A percentile compares a stretch with the other conserved stretches of the same genome.
These are phyloP conservation scores for Lactarius hengduanensis DNA, from an alignment of 768 basidiomycete genomes.

Conservation along the genomic window DNA sequence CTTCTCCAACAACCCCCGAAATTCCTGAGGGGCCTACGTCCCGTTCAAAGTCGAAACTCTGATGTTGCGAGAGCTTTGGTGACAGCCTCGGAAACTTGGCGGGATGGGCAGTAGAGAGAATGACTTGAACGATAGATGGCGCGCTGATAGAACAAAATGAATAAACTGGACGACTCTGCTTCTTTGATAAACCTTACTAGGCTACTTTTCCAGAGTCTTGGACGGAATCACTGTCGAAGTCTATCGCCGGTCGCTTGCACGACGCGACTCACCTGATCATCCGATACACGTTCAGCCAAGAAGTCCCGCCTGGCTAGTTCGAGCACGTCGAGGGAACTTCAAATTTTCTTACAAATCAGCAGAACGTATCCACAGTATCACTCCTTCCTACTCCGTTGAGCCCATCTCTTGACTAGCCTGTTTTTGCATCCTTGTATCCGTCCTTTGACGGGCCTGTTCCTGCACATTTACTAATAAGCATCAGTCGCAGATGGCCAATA, in stretches of 20 bases:
- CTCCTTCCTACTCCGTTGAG: no score
- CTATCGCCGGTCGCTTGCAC: conserved; percentile 22
- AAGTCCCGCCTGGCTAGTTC: conserved; percentile 80
- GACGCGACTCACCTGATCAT: conserved; percentile 61
- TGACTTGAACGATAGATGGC: conserved; percentile 57
- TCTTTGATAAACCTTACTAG: conserved; percentile 47
- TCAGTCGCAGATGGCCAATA: no score
- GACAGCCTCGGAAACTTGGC: conserved; percentile 94
- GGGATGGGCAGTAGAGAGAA: conserved; percentile 94
- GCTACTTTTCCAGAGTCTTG: conserved; percentile 84
- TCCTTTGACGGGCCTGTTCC: no score
- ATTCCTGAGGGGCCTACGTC: conserved; percentile 83
- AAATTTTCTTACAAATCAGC: no score
- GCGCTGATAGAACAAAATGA: conserved; percentile 39
- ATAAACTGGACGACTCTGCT: background rate
- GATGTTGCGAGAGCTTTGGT: conserved; percentile 62
- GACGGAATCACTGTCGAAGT: background rate
- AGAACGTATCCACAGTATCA: no score
- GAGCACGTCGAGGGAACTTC: conserved; percentile 70
- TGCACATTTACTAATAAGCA: no score
- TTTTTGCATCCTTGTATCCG: no score
- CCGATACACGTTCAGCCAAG: conserved; percentile 79
- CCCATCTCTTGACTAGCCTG: no score
- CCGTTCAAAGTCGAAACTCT: conserved; percentile 71
- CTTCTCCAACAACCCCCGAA: conserved; percentile 74